A percentile compares a stretch with the other conserved stretches of the same genome.
phyloP scores from a whole-genome alignment of 2,329 filamentous ascomycete species.

The Fusarium dimerum region DNA sequence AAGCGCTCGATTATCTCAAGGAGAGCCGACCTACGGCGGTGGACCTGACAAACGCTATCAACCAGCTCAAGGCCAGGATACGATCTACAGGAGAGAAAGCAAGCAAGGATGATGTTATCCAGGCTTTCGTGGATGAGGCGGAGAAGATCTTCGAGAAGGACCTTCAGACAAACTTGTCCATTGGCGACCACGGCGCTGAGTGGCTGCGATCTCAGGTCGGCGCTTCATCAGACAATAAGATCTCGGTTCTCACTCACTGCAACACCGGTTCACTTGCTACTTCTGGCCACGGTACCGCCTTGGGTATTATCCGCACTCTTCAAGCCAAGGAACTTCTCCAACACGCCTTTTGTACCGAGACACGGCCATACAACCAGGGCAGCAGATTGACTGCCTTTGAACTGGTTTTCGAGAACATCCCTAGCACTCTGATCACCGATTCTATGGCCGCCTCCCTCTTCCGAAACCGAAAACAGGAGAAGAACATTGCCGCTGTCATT shows the following conservation, averaged over 20 bases:
- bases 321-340: constrained; percentile 65
- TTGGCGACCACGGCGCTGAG: constrained; percentile 78
- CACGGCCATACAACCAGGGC: constrained; percentile 95
- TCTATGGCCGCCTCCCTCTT: constrained; percentile 94
- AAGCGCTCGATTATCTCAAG: constrained; percentile 82
- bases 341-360: constrained; percentile 95
- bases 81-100: constrained; percentile 46
- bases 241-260: constrained; percentile 95
- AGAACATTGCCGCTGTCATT: constrained; percentile 81
- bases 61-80: constrained; percentile 71
- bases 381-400: constrained; percentile 94
- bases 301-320: constrained; percentile 89
- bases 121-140: constrained; percentile 75
- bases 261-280: constrained; percentile 97
- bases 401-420: constrained; percentile 90
- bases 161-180: constrained; percentile 81
- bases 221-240: constrained; percentile 45
- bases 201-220: constrained; percentile 71
- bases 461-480: constrained; percentile 56
- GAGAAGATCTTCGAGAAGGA: constrained; percentile 88
- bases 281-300: constrained; percentile 93
- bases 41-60: constrained; percentile 87
- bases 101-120: constrained; percentile 55
- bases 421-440: constrained; percentile 89
- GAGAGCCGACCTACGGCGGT: constrained; percentile 92